Evolutionary conservation across 257 asterid species (phyloP).

Genomic region (Rhazya stricta): DNA sequence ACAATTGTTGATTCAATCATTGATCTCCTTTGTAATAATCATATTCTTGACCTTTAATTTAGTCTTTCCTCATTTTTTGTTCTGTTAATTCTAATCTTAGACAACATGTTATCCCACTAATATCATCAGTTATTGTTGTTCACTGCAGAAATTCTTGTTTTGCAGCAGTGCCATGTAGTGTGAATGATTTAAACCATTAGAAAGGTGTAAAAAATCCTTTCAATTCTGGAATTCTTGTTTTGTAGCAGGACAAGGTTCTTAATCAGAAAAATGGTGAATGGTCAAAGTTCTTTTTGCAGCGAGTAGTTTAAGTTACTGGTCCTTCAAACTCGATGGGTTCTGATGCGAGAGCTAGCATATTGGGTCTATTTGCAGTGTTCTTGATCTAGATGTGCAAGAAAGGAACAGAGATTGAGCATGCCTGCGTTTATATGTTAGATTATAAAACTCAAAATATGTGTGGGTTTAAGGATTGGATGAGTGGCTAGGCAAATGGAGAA

Average conservation of each 20-base stretch:
- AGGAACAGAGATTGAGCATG: not conserved
- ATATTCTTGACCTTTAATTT: not conserved
- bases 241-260: no score
- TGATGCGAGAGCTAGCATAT: no score
- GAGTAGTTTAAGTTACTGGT: not conserved
- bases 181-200: no score
- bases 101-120: constrained; percentile 1
- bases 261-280: no score
- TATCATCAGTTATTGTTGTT: not conserved
- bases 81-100: constrained; percentile 11
- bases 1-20: not conserved
- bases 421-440: not conserved
- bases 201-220: not conserved
- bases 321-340: no score
- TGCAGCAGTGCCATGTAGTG: not conserved
- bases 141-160: not conserved
- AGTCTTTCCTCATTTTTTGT: not conserved
- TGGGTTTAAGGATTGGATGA: no score
- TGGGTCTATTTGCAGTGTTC: no score
- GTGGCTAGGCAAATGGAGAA: no score
- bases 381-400: not conserved
- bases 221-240: no score
- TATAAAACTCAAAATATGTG: no score
- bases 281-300: no score
- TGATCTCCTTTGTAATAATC: constrained; percentile 6